Percentiles rank a stretch among this genome's conserved stretches.
These are phyloP conservation scores for Kuraishia capsulata DNA, from an alignment of 805 yeast species.

Conservation along the genomic window DNA sequence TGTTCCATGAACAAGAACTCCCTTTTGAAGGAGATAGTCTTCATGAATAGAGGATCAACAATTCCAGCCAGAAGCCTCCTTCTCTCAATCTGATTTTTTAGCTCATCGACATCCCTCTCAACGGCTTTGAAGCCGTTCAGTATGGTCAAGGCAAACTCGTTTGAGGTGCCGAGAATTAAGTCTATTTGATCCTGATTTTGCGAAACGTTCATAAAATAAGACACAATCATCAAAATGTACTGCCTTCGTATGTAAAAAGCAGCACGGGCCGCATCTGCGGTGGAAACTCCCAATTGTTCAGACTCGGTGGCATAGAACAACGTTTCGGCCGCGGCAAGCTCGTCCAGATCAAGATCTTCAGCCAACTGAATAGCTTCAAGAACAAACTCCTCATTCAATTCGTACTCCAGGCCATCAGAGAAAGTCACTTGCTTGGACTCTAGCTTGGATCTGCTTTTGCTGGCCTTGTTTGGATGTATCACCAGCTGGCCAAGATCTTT, in stretches of 20 bases:
- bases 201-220: constrained; percentile 24
- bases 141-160: constrained; percentile 28
- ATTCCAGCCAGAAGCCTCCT: constrained; percentile 45
- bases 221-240: constrained; percentile 60
- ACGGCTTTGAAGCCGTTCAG: constrained; percentile 48
- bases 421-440: constrained; percentile 40
- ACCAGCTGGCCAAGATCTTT: constrained; percentile 36
- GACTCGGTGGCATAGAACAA: constrained; percentile 37
- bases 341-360: constrained; percentile 69
- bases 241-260: constrained; percentile 62
- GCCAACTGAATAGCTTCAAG: constrained; percentile 48
- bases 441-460: constrained; percentile 34
- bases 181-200: not conserved
- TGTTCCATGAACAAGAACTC: constrained; percentile 58
- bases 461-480: constrained; percentile 32
- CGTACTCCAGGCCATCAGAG: constrained; percentile 47
- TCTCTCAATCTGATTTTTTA: constrained; percentile 44
- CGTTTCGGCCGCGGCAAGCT: constrained; percentile 63
- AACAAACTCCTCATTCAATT: constrained; percentile 58
- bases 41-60: constrained; percentile 31
- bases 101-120: constrained; percentile 43
- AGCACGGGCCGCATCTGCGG: constrained; percentile 56
- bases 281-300: constrained; percentile 29
- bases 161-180: not conserved
- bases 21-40: constrained; percentile 48